These are phyloP conservation scores for Bruguiera hainesii DNA, from an alignment of 441 rosid species.

Conservation along the genomic window DNA sequence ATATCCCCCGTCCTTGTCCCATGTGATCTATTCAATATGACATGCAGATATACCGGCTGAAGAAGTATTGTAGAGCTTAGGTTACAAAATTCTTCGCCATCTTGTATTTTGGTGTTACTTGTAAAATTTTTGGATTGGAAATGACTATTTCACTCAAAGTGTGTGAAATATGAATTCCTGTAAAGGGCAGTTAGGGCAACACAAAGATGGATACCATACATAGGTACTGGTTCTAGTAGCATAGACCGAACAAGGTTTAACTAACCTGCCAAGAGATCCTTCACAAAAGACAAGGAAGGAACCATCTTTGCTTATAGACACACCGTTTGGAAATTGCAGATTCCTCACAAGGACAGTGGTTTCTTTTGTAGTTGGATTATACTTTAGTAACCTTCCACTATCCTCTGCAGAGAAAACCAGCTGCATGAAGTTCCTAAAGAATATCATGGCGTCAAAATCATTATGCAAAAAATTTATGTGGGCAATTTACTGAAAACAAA, in stretches of 20 bases:
- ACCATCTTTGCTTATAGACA: constrained; percentile 81
- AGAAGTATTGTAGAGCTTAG: no score
- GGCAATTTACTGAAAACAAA: background rate
- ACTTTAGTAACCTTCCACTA: constrained; percentile 72
- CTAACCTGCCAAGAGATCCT: constrained; percentile 60
- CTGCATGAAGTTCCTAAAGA: constrained; percentile 80
- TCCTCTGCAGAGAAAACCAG: constrained; percentile 63
- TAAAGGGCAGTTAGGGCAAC: background rate
- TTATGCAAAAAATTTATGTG: no score
- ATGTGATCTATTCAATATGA: no score
- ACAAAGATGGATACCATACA: constrained; percentile 4
- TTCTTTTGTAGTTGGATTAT: constrained; percentile 57
- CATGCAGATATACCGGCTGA: no score
- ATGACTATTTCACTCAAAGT: background rate
- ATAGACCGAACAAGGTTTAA: constrained; percentile 3
- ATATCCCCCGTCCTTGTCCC: no score
- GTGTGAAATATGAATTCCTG: background rate
- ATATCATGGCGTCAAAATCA: constrained; percentile 11
- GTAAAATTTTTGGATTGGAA: no score
- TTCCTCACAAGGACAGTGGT: constrained; percentile 56
- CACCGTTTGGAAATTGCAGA: constrained; percentile 81
- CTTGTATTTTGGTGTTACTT: no score
- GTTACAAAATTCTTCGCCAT: no score
- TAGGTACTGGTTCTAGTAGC: background rate
- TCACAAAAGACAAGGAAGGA: constrained; percentile 72